phyloP scores from a whole-genome alignment of 2,329 filamentous ascomycete genomes.

The Ophiostoma fasciatum region DNA sequence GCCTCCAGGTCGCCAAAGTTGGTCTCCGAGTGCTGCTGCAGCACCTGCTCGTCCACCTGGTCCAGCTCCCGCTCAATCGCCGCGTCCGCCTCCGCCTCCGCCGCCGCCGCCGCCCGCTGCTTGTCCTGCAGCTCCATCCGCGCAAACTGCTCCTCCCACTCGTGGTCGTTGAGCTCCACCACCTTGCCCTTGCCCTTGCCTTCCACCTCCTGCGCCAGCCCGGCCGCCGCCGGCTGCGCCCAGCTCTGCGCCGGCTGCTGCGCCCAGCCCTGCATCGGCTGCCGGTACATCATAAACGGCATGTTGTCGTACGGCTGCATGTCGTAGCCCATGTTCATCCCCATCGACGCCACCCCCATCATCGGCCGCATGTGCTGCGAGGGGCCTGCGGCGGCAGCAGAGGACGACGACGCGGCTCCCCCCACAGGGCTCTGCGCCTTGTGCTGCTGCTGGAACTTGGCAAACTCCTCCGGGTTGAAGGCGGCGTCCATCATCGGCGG shows the following conservation, averaged over 20 bases:
- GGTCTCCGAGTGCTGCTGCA: conserved; percentile 56
- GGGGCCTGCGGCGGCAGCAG: conserved; percentile 44
- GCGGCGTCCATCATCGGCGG: conserved; percentile 59
- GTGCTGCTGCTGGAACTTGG: conserved; percentile 66
- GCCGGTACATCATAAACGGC: conserved; percentile 31
- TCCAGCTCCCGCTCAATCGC: conserved; percentile 79
- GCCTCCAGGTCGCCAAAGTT: conserved; percentile 80
- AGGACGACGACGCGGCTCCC: conserved; percentile 28
- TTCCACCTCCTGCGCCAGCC: conserved; percentile 26
- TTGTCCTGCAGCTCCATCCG: conserved; percentile 61
- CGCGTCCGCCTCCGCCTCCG: conserved; percentile 34
- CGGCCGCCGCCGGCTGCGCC: conserved; percentile 19
- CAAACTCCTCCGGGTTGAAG: conserved; percentile 70
- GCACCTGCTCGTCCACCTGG: conserved; percentile 54
- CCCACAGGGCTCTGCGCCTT: background rate
- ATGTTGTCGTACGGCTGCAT: conserved; percentile 36
- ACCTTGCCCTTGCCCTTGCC: conserved; percentile 48
- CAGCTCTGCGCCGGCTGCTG: conserved; percentile 25
- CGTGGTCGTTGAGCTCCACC: conserved; percentile 81
- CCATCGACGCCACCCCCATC: conserved; percentile 40
- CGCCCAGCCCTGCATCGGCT: conserved; percentile 26
- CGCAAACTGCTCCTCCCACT: conserved; percentile 95
- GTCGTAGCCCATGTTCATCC: conserved; percentile 24
- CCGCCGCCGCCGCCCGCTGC: conserved; percentile 44
- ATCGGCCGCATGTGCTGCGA: conserved; percentile 41